Base-by-base conservation (phyloP, 2,329 filamentous ascomycete species). In the Cucurbitaria berberidis region DNA sequence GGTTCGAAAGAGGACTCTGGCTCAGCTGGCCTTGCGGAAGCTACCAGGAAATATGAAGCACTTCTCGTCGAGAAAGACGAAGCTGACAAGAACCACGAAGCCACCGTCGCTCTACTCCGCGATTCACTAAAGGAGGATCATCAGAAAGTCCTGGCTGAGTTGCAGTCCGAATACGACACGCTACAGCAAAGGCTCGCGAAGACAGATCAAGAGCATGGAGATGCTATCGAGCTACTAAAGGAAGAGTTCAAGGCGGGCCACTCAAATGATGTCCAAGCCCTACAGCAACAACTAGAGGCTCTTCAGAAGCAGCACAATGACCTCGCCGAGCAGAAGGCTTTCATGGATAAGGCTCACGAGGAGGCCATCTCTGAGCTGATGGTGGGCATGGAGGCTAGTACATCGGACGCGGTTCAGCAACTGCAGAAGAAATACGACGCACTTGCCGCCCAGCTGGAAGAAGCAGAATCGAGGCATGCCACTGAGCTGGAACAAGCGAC, bases 311-410 rank as follows among this genome's bases (percentile, higher is more conserved):
- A 62, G 29, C 64, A 73, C 46, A 51, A 51, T 15, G 66, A 70
- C 7, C 63, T 73, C 1, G 53, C 45, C 1, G 67, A 72, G 40
- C 67, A 73, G 47, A 72, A 72, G 46, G 45, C 55, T 1, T 38
- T 63, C 3, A 69, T 63, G 54, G 70, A 70, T 7, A 61, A 63
- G 11, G 66, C 69, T 4, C 72, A 74, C 21, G 71, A 74, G 41
- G 66, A 69, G 18, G 71, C 70, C 11, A 73, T 75, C n/a, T 61
- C 66, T 7, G 70, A 73, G 47, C 52, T 75, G 3, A 74, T 71
- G 66, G 35, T 58, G 1, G 66, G 66, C 36, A 74, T 75, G 70
- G 69, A 74, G 47, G 59, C 66, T 10, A 71, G 67, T 41, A 66
- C 67, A 22, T 56, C 60, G 3, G 69, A 74, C 32, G 69, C 71